Evolutionary conservation across 169 alveolate genomes (phyloP).

Genomic region (Babesia ovata): DNA sequence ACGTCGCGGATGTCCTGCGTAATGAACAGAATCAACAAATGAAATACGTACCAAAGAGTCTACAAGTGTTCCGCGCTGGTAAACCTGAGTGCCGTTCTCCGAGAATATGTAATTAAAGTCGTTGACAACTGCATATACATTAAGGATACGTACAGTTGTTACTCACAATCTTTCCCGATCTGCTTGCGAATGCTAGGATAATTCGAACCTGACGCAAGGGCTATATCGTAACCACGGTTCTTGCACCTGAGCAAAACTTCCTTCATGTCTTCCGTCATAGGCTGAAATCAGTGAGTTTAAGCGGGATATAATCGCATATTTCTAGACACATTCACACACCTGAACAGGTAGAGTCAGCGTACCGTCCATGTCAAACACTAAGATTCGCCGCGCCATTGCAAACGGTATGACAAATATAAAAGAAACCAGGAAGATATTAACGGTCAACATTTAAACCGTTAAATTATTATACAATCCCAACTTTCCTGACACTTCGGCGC

Average conservation of each 20-base stretch:
- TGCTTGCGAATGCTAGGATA: constrained; percentile 24
- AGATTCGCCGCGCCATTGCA: constrained; percentile 9
- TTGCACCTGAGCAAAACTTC: constrained; percentile 16
- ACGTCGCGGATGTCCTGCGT: constrained; percentile 31
- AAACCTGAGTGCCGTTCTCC: constrained; percentile 56
- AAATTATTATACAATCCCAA: neutral
- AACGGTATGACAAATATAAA: neutral
- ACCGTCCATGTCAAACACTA: constrained; percentile 62
- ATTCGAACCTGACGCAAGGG: constrained; percentile 56
- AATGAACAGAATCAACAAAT: too few species aligned
- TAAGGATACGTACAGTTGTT: neutral
- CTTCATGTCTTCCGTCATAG: constrained; percentile 41
- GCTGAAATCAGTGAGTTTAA: constrained; percentile 13
- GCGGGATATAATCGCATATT: neutral
- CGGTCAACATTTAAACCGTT: neutral
- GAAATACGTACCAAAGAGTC: constrained; percentile 31
- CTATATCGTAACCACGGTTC: constrained; percentile 31
- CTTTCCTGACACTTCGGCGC: neutral
- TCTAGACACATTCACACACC: constrained; percentile 11
- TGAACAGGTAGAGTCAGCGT: constrained; percentile 43
- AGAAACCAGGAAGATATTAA: neutral
- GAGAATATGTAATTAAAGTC: constrained; percentile 30
- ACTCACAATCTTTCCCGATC: constrained; percentile 39
- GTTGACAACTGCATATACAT: constrained; percentile 22
- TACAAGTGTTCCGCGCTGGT: constrained; percentile 19